Conservation (phyloP, 1,139 yeast species). For the Saccharomyces hybrid region DNA sequence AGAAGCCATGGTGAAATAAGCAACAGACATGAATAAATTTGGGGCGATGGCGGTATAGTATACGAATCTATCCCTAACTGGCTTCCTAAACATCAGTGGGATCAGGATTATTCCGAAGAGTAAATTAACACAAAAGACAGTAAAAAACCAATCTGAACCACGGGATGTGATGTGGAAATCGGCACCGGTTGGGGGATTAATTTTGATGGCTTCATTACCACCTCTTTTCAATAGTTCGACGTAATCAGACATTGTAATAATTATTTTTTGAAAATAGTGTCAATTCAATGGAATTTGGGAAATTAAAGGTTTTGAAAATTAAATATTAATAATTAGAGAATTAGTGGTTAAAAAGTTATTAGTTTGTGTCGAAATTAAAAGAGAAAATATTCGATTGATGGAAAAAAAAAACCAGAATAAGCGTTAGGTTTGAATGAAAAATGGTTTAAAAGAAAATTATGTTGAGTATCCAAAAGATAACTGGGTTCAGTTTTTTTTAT, state of each 20-base stretch:
- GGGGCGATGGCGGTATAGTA: slow-evolving; percentile 36
- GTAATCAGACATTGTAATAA: slow-evolving; percentile 8
- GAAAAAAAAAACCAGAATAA: background rate
- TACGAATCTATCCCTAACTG: slow-evolving; percentile 17
- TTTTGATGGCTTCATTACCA: slow-evolving; percentile 21
- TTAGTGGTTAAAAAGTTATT: background rate
- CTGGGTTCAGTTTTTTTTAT: background rate
- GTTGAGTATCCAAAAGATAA: background rate
- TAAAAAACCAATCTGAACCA: slow-evolving; percentile 24
- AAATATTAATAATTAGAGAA: background rate
- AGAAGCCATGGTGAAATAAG: slow-evolving; percentile 58
- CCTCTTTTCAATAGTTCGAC: slow-evolving; percentile 19
- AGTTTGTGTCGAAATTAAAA: background rate
- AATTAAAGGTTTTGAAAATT: background rate
- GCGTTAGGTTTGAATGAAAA: background rate
- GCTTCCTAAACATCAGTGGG: slow-evolving; percentile 42
- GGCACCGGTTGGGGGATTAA: slow-evolving; percentile 19
- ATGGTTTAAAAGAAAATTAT: background rate
- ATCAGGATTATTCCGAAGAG: slow-evolving; percentile 34
- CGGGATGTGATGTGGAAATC: slow-evolving; percentile 21
- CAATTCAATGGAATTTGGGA: background rate
- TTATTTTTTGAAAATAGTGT: background rate
- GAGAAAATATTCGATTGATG: background rate
- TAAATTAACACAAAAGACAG: slow-evolving; percentile 38
- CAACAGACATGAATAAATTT: slow-evolving; percentile 41